Conservation (phyloP, 306 rosid genomes). For the Casuarina equisetifolia region DNA sequence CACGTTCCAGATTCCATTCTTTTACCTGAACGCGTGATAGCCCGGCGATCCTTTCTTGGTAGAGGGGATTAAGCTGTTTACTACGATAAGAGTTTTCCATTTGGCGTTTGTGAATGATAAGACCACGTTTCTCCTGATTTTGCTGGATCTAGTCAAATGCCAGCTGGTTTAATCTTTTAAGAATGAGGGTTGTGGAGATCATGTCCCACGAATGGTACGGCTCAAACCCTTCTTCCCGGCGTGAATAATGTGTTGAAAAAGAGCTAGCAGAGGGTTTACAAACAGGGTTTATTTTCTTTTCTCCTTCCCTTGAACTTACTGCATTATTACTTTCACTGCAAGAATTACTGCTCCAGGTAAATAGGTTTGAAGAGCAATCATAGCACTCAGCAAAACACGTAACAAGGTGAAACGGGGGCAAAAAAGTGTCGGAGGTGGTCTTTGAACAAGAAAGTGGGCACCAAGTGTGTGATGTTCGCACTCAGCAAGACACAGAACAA, state of each 20-base stretch:
- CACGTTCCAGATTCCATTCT: constrained; percentile 4
- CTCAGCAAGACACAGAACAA: too few relatives aligned
- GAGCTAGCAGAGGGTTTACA: too few relatives aligned
- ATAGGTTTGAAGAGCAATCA: too few relatives aligned
- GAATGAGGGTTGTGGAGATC: not conserved
- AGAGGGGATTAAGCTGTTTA: not conserved
- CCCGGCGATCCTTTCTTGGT: not conserved
- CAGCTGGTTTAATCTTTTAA: not conserved
- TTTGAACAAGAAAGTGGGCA: too few relatives aligned
- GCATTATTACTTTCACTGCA: too few relatives aligned
- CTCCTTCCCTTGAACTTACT: too few relatives aligned
- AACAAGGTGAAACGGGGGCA: too few relatives aligned
- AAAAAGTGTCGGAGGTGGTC: too few relatives aligned
- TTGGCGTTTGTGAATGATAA: not conserved
- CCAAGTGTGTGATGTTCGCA: too few relatives aligned
- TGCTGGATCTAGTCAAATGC: not conserved
- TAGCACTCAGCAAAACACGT: too few relatives aligned
- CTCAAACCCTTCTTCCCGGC: not conserved
- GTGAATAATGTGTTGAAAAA: not conserved
- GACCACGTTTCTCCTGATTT: not conserved
- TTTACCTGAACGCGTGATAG: not conserved
- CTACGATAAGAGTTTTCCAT: not conserved
- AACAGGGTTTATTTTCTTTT: too few relatives aligned
- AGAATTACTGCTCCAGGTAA: too few relatives aligned
- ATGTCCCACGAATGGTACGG: not conserved